Evolutionary conservation across 345 rosid species (phyloP).

Genomic region (Alliaria petiolata): DNA sequence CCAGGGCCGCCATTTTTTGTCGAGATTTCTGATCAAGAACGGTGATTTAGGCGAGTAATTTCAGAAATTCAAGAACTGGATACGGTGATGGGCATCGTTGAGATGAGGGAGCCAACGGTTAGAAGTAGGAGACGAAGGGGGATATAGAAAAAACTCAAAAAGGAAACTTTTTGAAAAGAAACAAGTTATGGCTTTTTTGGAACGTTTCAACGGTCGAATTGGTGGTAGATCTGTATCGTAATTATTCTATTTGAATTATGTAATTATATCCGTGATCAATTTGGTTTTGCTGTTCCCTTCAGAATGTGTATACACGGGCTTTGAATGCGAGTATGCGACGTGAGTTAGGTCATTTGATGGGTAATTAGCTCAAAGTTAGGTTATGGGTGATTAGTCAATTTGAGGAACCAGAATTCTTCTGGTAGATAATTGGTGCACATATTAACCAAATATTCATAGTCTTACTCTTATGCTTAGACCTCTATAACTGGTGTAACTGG

Average conservation of each 20-base stretch:
- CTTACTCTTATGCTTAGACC: no score
- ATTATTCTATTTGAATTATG: neutral
- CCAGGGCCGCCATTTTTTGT: slow-evolving; percentile 62
- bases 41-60: neutral
- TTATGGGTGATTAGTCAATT: neutral
- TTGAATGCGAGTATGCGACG: neutral
- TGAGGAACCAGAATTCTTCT: neutral
- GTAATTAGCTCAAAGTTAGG: neutral
- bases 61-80: neutral
- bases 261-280: slow-evolving; percentile 1
- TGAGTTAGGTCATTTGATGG: no score
- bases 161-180: neutral
- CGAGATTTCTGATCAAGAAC: neutral
- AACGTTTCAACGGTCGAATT: slow-evolving; percentile 30
- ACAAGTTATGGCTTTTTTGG: neutral
- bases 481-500: no score
- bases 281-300: neutral
- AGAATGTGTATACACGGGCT: neutral
- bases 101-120: slow-evolving; percentile 16
- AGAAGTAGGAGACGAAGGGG: slow-evolving; percentile 7
- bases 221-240: neutral
- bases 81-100: neutral
- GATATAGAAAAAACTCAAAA: neutral
- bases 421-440: neutral
- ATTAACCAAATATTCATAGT: neutral